Percentiles rank a stretch among this genome's conserved stretches.
Conservation (phyloP, 805 yeast genomes). For the Candida ortonii region DNA sequence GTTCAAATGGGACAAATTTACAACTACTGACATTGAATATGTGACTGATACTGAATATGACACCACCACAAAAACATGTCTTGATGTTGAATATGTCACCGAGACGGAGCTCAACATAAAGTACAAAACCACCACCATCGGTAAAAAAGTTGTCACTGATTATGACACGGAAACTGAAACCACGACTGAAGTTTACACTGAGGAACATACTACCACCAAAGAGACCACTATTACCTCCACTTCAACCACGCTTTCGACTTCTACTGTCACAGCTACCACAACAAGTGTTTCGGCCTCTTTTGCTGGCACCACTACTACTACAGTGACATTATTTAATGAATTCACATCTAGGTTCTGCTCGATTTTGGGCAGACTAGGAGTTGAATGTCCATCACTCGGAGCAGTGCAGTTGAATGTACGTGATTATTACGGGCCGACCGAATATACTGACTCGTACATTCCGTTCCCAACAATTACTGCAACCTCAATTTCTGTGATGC, state of each 20-base stretch:
- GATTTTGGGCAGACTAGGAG: slow-evolving; percentile 18
- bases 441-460: too few species aligned
- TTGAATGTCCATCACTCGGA: slow-evolving; percentile 14
- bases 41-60: slow-evolving; percentile 20
- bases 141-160: slow-evolving; percentile 17
- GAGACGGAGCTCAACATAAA: slow-evolving; percentile 17
- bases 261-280: slow-evolving; percentile 10
- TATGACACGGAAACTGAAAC: slow-evolving; percentile 17
- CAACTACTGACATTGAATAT: slow-evolving; percentile 15
- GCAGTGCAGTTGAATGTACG: slow-evolving; percentile 10
- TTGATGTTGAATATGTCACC: slow-evolving; percentile 14
- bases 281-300: slow-evolving; percentile 4
- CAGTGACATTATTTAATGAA: slow-evolving; percentile 15
- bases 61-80: slow-evolving; percentile 15
- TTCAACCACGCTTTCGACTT: slow-evolving; percentile 2
- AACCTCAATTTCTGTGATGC: too few species aligned
- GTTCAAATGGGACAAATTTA: slow-evolving; percentile 17
- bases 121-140: slow-evolving; percentile 13
- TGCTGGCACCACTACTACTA: slow-evolving; percentile 11
- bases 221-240: slow-evolving; percentile 7
- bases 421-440: slow-evolving; percentile 10
- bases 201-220: slow-evolving; percentile 11
- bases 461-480: too few species aligned
- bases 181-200: slow-evolving; percentile 8
- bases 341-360: slow-evolving; percentile 21